phyloP scores from a whole-genome alignment of 2,329 filamentous ascomycete species.

The Ascochyta viciae-villosae region DNA sequence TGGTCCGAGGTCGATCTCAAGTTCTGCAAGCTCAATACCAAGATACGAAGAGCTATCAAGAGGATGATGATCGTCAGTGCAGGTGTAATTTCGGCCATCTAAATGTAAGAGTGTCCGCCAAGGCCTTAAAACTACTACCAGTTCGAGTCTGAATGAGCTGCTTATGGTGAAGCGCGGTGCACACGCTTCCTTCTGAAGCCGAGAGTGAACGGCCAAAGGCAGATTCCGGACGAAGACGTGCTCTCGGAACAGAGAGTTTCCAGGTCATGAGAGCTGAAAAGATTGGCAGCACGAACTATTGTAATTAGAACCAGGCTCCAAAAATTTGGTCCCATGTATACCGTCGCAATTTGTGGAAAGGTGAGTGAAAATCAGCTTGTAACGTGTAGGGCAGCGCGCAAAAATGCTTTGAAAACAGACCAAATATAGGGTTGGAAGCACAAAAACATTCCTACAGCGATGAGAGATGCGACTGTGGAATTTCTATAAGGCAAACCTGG shows the following conservation, averaged over 20 bases:
- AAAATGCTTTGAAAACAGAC: no score
- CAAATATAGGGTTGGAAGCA: no score
- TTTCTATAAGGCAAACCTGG: no score
- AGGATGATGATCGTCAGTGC: background rate
- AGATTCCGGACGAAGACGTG: background rate
- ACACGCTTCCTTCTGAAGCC: background rate
- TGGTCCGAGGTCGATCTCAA: background rate
- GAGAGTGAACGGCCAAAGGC: background rate
- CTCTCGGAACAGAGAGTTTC: background rate
- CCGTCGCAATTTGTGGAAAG: no score
- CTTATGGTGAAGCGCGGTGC: background rate
- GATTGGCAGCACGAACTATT: no score
- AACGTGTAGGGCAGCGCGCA: no score
- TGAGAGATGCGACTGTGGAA: no score
- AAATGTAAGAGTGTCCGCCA: background rate
- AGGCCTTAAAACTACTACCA: background rate
- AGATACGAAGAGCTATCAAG: background rate
- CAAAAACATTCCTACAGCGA: no score
- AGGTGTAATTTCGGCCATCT: background rate
- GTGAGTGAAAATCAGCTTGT: no score
- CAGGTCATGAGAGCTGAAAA: background rate
- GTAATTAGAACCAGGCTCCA: no score
- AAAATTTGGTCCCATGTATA: no score
- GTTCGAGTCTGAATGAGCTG: background rate
- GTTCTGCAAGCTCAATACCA: background rate